These are phyloP conservation scores for Gossypium anomalum DNA, from an alignment of 345 rosid species.

Conservation along the genomic window DNA sequence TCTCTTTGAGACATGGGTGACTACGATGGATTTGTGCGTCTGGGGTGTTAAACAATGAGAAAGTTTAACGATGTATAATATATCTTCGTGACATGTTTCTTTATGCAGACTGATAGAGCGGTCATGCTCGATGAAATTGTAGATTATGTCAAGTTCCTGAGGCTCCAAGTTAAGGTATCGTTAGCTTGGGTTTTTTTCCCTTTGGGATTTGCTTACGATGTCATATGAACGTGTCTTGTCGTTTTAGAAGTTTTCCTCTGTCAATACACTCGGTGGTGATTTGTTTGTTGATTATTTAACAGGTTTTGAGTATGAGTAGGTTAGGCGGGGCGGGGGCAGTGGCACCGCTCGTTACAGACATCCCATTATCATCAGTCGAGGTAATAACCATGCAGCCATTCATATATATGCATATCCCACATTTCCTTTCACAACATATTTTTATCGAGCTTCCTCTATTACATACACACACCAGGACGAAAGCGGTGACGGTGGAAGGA, in stretches of 20 bases:
- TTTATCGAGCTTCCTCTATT: background rate
- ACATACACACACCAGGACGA: slow-evolving; percentile 49
- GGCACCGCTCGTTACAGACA: slow-evolving; percentile 95
- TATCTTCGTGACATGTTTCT: slow-evolving; percentile 6
- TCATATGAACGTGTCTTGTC: background rate
- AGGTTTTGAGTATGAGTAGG: slow-evolving; percentile 99
- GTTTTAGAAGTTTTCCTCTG: background rate
- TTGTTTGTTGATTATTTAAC: slow-evolving; percentile 26
- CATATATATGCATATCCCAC: background rate
- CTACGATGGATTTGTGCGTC: background rate
- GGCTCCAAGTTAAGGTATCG: slow-evolving; percentile 97
- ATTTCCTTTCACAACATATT: background rate
- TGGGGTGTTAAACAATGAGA: background rate
- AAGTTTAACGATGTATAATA: background rate
- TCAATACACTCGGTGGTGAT: background rate
- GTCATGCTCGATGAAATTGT: slow-evolving; percentile 99
- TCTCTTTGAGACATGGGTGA: slow-evolving; percentile 1
- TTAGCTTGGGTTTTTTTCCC: background rate
- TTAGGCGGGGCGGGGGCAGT: slow-evolving; percentile 98
- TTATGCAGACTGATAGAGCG: slow-evolving; percentile 85
- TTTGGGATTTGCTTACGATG: background rate
- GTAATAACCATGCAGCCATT: slow-evolving; percentile 34
- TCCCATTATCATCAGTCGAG: slow-evolving; percentile 90
- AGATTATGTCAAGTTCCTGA: slow-evolving; percentile 96
- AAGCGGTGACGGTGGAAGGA: slow-evolving; percentile 67